Base-by-base conservation (phyloP, 2,329 filamentous ascomycete species). In the Trichoderma sp. region DNA sequence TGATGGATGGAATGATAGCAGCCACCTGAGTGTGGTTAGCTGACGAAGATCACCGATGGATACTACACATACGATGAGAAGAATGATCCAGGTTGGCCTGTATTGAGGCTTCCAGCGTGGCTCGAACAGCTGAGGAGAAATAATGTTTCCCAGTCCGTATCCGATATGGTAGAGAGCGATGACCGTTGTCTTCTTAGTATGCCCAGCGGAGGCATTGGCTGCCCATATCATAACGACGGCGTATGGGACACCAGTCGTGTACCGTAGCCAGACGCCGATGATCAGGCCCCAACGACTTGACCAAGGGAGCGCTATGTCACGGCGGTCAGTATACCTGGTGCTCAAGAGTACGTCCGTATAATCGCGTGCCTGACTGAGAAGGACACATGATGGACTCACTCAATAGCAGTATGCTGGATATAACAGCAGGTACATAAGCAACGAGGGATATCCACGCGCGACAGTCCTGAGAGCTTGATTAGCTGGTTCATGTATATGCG, bases 121-220 rank as follows among this genome's bases (percentile, higher is more conserved):
- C 19, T 61, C 44, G 9, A 65, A 65, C 12, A 78, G 69, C 50
- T 78, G 76, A 1, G 76, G 77, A 0, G 74, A 76, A n/a, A 77
- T 73, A 17, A 78, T 76, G 30, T 75, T 77, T 12, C 73, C 72
- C 2, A 76, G 51, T 15, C 74, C 72, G 48, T 75, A 75, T 1
- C 75, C 77, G 3, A 76, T 70, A 67, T 77, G 75, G 39, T 77
- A 78, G 63, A 78, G 68, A 15, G 73, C 77, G 19, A 77, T 78
- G 24, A 77, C 73, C 1, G 77, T 78, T 2, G 77, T 77, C 67
- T 79, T 79, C 70, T 80, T 80, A 0, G 78, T 80, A 65, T 79
- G 78, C 1, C 78, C 76, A 0, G 76, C 76, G 41, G 64, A 71
- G 44, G 56, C 56, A 54, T 65, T 65, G n/a, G 63, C 63, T n/a